phyloP scores from a whole-genome alignment of 768 basidiomycete species.

The Phaeotremella fagi region DNA sequence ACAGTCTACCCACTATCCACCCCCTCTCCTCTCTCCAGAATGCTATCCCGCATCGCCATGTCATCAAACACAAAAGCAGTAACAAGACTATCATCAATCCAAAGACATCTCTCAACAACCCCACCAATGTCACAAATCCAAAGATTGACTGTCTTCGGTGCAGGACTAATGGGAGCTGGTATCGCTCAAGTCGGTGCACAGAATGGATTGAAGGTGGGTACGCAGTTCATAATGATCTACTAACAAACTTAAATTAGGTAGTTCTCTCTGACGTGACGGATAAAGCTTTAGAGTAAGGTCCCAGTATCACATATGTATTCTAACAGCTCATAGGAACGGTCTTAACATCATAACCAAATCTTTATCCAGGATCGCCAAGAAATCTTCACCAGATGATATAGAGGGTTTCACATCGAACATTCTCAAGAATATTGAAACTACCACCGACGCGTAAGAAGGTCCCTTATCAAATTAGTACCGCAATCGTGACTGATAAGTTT shows the following conservation, averaged over 20 bases:
- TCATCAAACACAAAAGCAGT: constrained; percentile 6
- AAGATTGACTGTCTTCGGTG: constrained; percentile 50
- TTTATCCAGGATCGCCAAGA: constrained; percentile 49
- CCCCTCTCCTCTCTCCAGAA: neutral
- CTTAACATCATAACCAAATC: constrained; percentile 50
- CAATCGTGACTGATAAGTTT: neutral
- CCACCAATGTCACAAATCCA: constrained; percentile 25
- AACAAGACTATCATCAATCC: constrained; percentile 11
- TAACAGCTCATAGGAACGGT: constrained; percentile 37
- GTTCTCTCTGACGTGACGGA: constrained; percentile 49
- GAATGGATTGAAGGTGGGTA: constrained; percentile 49
- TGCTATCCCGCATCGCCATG: neutral
- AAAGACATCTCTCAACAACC: constrained; percentile 20
- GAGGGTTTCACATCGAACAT: constrained; percentile 38
- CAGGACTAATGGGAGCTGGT: constrained; percentile 52
- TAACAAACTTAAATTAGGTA: constrained; percentile 29
- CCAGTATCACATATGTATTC: neutral
- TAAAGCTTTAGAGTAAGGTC: constrained; percentile 41
- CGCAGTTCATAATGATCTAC: neutral
- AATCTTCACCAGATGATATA: constrained; percentile 41
- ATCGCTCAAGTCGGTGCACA: constrained; percentile 52
- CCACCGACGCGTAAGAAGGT: constrained; percentile 48
- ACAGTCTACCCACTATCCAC: neutral
- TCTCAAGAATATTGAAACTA: constrained; percentile 46
- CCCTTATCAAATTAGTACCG: neutral